Base-by-base conservation (phyloP, 225 moss, liverwort and hornwort species). In the Polytrichum formosum region DNA sequence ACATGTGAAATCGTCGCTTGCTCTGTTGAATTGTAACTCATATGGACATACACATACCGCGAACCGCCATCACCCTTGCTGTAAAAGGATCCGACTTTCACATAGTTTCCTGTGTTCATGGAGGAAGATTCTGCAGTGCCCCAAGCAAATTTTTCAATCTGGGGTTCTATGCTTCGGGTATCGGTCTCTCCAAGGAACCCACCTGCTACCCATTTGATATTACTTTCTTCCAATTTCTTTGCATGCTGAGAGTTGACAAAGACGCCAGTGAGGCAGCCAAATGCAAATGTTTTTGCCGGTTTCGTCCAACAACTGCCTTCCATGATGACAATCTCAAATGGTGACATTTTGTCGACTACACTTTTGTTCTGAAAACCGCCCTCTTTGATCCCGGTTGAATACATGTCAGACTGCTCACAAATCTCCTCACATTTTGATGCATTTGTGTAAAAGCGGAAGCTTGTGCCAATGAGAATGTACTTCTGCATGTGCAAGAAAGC, bases 111-210 rank as follows among this genome's bases (percentile, higher is more conserved):
- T 35, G 9, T 35, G 35, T 35, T 8, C 9, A 9, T 0, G 35
- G 35, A 9, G 35, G 35, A 35, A 2, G 9, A 35, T 35, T 9
- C 35, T 35, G 35, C 35, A 9, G 9, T 35, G 35, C 35, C 35
- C 35, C 35, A 35, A 35, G 35, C 35, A 35, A 35, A 35, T 9
- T 35, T 35, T 9, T 35, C 35, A 35, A 35, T 8, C 9, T 35
- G 35, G 35, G 35, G 35, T 35, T 26, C 0, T 55, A 13, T 21
- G 61, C 67, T 74, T 35, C 25, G 28, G 10, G 59, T 6, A 37
- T 74, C 35, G 4, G 67, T 68, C 35, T 74, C 67, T 10, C 74
- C 74, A 22, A 74, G 58, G 28, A 33, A 68, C 27, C 53, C 74
- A 37, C 74, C 74, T 67, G 31, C 37, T 27, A 64, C 75, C 29